Base-by-base conservation (phyloP, 2,329 filamentous ascomycete species). In the Leptographium galeiforme region DNA sequence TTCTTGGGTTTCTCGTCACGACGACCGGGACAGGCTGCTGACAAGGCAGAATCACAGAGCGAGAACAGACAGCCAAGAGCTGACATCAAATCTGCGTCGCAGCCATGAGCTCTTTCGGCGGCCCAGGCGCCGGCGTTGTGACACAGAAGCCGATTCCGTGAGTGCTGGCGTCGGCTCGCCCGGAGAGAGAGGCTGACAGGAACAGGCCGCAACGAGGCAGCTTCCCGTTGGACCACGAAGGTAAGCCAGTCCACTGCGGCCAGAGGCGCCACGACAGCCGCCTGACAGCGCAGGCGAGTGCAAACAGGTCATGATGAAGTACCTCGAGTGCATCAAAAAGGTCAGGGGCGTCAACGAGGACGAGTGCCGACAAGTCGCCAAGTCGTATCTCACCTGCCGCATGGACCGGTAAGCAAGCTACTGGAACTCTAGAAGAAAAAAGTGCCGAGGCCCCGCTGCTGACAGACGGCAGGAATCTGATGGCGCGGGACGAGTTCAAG, bases 181-280 rank as follows among this genome's bases (percentile, higher is more conserved):
- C n/a, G 41, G 5, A 18, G n/a, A 30, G 6, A 18, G 43, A 11
- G 2, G 19, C 53, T 57, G 32, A 55, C 50, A 16, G 19, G 8
- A 13, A n/a, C 55, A 93, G 88, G 54, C 91, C 91, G 6, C 87
- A 96, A 67, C 83, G 90, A 62, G 91, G 91, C 53, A 94, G 88
- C 62, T 97, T 97, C 64, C 91, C 91, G n/a, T 81, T 97, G 53
- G 91, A 97, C 68, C 90, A 96, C 63, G 89, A 95, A 67, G 89
- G 72, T 72, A 62, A 59, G 69, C 58, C n/a, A 11, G 34, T 19
- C 30, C 13, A 11, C 19, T 4, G n/a, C 7, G 13, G 44, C 41
- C 12, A 44, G 41, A 18, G 5, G n/a, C 12, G 4, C 39, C 8
- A 4, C 18, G 43, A 45, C 19, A 32, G 43, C 19, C 12, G 7